Base-by-base conservation (phyloP, 495 filamentous ascomycete species). In the Monascus purpureus region DNA sequence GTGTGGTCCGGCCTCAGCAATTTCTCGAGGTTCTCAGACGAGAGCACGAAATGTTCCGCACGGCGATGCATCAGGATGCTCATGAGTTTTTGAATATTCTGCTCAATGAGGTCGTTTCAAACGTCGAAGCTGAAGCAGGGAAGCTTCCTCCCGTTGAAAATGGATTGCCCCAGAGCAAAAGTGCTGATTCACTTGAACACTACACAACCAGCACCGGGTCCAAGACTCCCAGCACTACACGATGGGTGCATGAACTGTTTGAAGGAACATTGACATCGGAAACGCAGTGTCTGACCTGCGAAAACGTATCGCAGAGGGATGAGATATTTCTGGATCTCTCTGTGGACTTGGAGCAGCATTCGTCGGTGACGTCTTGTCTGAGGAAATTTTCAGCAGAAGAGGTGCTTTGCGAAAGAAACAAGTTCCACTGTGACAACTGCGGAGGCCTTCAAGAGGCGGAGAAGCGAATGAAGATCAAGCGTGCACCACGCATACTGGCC, bases 381-480 rank as follows among this genome's bases (percentile, higher is more conserved):
- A 71, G 81, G 19, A 93, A 93, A 37, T 97, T 97, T 49, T 97
- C 90, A 0, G 86, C 86, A 20, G 90, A 94, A 42, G 90, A 97
- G 56, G 95, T 95, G 92, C 75, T 97, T 35, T 96, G 90, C 47
- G 90, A 97, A 57, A 72, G 84, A 35, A 97, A 97, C 61, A 93
- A 97, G 43, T 97, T 97, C 42, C 90, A 96, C 49, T 97, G 90
- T 53, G 90, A 97, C 49, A 84, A 84, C 40, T 97, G 90, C 41
- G 90, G 92, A 29, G 92, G 92, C 3, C 61, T 97, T 13, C 92
- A 97, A 57, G 90, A 97, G 57, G 90, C 90, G 0, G 90, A 96
- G 49, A 97, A 97, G 63, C 72, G 90, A 9, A 97, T 97, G 90
- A 97, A 97, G 65, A 85, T 97, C 39, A 97, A 97, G 57, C 74